These are phyloP conservation scores for Hymenoscyphus linearis DNA, from an alignment of 2,329 filamentous ascomycete genomes.

Conservation along the genomic window DNA sequence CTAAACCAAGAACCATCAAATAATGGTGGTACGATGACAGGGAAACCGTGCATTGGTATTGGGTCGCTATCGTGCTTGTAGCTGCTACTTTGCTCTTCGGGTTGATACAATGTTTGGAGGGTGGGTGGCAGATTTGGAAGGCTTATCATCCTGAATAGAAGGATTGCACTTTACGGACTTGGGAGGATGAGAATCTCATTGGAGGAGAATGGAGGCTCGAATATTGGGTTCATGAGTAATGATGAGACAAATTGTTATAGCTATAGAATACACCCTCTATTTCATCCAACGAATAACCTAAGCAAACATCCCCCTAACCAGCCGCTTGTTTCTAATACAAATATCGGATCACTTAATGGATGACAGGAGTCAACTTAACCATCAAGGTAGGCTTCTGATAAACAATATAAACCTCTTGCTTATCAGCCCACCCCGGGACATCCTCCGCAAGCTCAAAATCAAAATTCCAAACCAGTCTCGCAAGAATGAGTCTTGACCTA, in stretches of 20 bases:
- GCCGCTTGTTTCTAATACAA: background rate
- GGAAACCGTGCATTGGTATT: conserved; percentile 38
- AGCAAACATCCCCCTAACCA: background rate
- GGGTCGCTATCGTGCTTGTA: conserved; percentile 9
- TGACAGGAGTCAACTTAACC: conserved; percentile 1
- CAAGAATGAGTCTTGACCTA: conserved; percentile 14
- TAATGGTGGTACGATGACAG: conserved; percentile 42
- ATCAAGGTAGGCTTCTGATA: conserved; percentile 4
- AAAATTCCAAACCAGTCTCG: conserved; percentile 23
- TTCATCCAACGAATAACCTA: background rate
- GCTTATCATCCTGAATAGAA: conserved; percentile 1
- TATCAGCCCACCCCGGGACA: background rate
- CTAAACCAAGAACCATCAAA: conserved; percentile 31
- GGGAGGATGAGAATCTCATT: background rate
- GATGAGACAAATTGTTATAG: background rate
- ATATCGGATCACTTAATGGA: background rate
- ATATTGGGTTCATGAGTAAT: too few relatives aligned
- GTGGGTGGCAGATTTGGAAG: conserved; percentile 36
- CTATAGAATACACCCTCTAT: background rate
- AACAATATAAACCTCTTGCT: background rate
- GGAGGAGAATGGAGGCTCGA: too few relatives aligned
- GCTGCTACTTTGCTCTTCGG: conserved; percentile 29
- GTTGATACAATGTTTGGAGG: conserved; percentile 37
- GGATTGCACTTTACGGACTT: background rate
- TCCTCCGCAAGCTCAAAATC: conserved; percentile 11